Conservation (phyloP, 208 protist genomes). For the Naegleria fowleri region DNA sequence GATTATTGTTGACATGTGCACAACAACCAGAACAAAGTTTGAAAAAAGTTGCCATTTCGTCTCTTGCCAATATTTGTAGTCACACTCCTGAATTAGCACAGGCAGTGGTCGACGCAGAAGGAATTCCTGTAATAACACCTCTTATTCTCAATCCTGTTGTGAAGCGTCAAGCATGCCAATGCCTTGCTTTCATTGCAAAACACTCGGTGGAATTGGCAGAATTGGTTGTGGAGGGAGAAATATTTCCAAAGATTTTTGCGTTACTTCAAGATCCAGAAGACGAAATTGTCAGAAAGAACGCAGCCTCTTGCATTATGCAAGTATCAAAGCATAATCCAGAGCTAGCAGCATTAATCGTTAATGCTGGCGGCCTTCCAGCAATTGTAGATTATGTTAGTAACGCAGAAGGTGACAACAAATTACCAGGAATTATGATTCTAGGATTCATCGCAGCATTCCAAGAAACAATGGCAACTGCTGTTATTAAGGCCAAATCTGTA, state of each 20-base stretch:
- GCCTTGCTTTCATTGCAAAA: slow-evolving; percentile 94
- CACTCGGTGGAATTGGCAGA: slow-evolving; percentile 96
- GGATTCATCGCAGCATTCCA: slow-evolving; percentile 96
- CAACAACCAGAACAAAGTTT: slow-evolving; percentile 95
- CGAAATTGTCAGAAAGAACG: slow-evolving; percentile 87
- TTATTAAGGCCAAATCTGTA: slow-evolving; percentile 88
- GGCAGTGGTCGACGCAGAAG: slow-evolving; percentile 87
- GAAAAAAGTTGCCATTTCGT: slow-evolving; percentile 88
- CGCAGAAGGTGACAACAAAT: slow-evolving; percentile 68
- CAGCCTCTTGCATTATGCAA: slow-evolving; percentile 91
- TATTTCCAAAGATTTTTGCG: slow-evolving; percentile 92
- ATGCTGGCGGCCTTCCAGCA: slow-evolving; percentile 90
- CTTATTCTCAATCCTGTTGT: slow-evolving; percentile 87
- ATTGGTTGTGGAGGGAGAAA: slow-evolving; percentile 95
- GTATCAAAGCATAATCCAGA: slow-evolving; percentile 96
- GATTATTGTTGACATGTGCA: slow-evolving; percentile 90
- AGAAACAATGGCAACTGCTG: slow-evolving; percentile 87
- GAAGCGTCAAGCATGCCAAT: slow-evolving; percentile 87
- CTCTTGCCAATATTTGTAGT: slow-evolving; percentile 88
- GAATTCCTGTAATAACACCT: slow-evolving; percentile 91
- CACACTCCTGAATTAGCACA: slow-evolving; percentile 90
- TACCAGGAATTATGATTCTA: slow-evolving; percentile 96
- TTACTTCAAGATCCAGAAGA: slow-evolving; percentile 90
- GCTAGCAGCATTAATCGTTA: slow-evolving; percentile 92
- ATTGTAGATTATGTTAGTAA: slow-evolving; percentile 94